These are phyloP conservation scores for Oryza glaberrima DNA, from an alignment of 176 grass and related monocot genomes.

Conservation along the genomic window DNA sequence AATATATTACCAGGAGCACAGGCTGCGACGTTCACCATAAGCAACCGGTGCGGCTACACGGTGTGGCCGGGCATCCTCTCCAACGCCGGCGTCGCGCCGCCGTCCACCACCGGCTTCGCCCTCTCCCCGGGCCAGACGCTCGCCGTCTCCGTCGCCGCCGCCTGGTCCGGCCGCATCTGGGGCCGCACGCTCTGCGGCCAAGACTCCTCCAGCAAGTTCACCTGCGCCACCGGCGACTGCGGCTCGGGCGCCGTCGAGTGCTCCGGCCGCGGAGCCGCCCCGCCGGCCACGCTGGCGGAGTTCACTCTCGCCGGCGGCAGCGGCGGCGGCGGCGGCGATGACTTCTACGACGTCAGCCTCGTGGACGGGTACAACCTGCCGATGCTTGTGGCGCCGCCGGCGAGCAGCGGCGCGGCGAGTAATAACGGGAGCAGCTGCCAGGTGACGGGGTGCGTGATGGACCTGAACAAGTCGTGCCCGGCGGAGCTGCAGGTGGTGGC, in stretches of 20 bases:
- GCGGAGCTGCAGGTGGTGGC: slow-evolving; percentile 33
- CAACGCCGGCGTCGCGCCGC: slow-evolving; percentile 42
- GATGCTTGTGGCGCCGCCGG: slow-evolving; percentile 35
- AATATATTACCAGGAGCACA: slow-evolving; percentile 12
- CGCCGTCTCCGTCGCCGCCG: neutral
- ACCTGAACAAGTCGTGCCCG: slow-evolving; percentile 60
- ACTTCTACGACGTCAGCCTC: slow-evolving; percentile 99
- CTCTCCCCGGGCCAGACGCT: slow-evolving; percentile 38
- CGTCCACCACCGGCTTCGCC: slow-evolving; percentile 52
- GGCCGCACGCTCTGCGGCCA: slow-evolving; percentile 51
- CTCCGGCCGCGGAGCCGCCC: slow-evolving; percentile 42
- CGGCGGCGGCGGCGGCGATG: neutral
- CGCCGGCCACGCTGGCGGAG: slow-evolving; percentile 56
- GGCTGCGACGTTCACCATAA: slow-evolving; percentile 43
- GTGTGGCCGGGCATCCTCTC: slow-evolving; percentile 69
- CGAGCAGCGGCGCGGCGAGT: neutral
- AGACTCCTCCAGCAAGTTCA: slow-evolving; percentile 17
- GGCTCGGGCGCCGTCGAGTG: slow-evolving; percentile 59
- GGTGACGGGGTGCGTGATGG: slow-evolving; percentile 38
- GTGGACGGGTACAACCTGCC: slow-evolving; percentile 94
- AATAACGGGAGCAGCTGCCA: slow-evolving; percentile 43
- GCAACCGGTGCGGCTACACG: slow-evolving; percentile 53
- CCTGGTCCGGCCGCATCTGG: slow-evolving; percentile 68
- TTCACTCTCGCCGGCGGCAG: slow-evolving; percentile 53
- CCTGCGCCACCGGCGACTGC: slow-evolving; percentile 67